Evolutionary conservation across 208 protist genomes (phyloP).

Genomic region (Leishmania gerbilli): DNA sequence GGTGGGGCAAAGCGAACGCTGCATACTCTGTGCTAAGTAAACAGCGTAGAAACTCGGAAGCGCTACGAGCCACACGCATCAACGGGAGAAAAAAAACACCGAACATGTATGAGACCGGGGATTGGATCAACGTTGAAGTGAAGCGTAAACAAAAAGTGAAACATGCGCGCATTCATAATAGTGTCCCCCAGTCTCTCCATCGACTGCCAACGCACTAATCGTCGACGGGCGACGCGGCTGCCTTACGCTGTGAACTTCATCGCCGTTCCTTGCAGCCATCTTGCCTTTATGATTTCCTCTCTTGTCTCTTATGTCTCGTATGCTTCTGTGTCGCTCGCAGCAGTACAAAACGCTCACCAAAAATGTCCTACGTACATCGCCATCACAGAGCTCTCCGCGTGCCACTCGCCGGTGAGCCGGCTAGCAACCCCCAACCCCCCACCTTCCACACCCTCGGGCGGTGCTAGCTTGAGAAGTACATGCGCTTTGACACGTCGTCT

Average conservation of each 20-base stretch:
- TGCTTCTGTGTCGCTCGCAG: background rate
- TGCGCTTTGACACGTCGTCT: conserved; percentile 94
- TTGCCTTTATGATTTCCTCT: background rate
- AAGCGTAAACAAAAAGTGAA: background rate
- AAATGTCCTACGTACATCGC: background rate
- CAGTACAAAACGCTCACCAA: background rate
- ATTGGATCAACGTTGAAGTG: background rate
- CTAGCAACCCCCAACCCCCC: background rate
- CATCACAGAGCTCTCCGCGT: background rate
- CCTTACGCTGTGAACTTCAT: background rate
- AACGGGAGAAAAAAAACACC: background rate
- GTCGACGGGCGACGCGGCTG: background rate
- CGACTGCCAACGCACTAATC: background rate
- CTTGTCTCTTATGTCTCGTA: background rate
- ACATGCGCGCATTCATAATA: background rate
- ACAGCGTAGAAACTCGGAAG: background rate
- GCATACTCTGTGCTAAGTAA: background rate
- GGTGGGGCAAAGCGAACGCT: background rate
- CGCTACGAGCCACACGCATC: background rate
- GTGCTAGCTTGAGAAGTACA: conserved; percentile 81
- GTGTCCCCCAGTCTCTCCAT: background rate
- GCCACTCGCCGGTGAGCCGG: background rate
- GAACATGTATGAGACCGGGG: background rate
- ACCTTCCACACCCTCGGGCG: background rate
- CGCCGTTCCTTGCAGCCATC: background rate